Evolutionary conservation across 495 filamentous ascomycete genomes (phyloP).

Genomic region (Penicillium nucicola): DNA sequence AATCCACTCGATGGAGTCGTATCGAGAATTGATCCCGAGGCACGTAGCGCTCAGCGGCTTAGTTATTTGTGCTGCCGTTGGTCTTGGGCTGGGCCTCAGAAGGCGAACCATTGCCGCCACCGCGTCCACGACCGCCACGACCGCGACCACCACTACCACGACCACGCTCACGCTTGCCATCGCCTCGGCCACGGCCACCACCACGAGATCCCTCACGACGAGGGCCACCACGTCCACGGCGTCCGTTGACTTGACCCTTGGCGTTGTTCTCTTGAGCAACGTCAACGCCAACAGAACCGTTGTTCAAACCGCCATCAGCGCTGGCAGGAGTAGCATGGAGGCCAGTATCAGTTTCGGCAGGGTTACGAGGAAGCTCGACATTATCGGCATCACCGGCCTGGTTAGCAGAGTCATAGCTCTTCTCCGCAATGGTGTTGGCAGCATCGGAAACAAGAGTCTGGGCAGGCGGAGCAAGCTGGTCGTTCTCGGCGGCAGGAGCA

Average conservation of each 20-base stretch:
- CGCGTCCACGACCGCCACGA: constrained; percentile 34
- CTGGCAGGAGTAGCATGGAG: constrained; percentile 57
- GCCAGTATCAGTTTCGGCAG: constrained; percentile 70
- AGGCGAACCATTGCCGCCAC: constrained; percentile 27
- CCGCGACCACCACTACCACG: constrained; percentile 47
- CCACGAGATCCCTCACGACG: constrained; percentile 55
- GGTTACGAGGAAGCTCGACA: constrained; percentile 73
- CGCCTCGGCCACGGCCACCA: constrained; percentile 37
- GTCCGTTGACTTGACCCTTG: constrained; percentile 64
- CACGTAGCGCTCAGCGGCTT: neutral
- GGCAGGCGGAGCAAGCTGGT: constrained; percentile 40
- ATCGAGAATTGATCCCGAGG: neutral
- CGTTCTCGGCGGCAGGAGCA: constrained; percentile 24
- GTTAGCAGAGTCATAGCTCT: constrained; percentile 59
- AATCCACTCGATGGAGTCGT: neutral
- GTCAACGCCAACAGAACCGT: constrained; percentile 16
- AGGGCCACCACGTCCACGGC: constrained; percentile 46
- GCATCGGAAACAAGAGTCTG: constrained; percentile 59
- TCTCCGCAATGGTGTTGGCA: constrained; percentile 65
- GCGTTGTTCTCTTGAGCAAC: constrained; percentile 32
- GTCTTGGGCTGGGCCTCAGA: constrained; percentile 17
- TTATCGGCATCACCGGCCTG: constrained; percentile 66
- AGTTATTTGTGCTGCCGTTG: constrained; percentile 7
- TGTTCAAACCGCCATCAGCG: constrained; percentile 18
- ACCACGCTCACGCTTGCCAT: constrained; percentile 52